Evolutionary conservation across 805 yeast genomes (phyloP).

Genomic region (Candida ponderosae): DNA sequence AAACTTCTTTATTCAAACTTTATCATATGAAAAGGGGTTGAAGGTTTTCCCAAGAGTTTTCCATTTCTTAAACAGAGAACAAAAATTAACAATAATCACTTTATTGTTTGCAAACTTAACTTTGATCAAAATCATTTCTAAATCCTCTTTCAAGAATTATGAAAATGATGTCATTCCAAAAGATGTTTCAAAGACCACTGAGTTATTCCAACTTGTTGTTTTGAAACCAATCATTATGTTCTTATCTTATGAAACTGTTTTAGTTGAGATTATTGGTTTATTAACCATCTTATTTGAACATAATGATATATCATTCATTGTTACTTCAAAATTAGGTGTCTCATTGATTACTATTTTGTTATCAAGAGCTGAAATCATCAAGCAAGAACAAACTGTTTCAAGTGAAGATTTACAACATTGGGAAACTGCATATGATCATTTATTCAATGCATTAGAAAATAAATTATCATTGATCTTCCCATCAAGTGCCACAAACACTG

Average conservation of each 20-base stretch:
- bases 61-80: slow-evolving; percentile 71
- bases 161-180: slow-evolving; percentile 43
- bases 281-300: slow-evolving; percentile 62
- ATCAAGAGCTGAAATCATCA: slow-evolving; percentile 85
- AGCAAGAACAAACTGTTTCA: slow-evolving; percentile 62
- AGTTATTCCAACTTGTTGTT: slow-evolving; percentile 71
- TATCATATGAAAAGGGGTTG: slow-evolving; percentile 81
- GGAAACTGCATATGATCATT: slow-evolving; percentile 73
- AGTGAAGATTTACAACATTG: slow-evolving; percentile 43
- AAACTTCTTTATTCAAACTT: slow-evolving; percentile 75
- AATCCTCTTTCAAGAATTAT: slow-evolving; percentile 72
- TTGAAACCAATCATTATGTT: slow-evolving; percentile 79
- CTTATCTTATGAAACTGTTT: slow-evolving; percentile 67
- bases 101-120: slow-evolving; percentile 75
- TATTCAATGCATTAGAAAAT: slow-evolving; percentile 74
- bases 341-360: slow-evolving; percentile 83
- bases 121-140: slow-evolving; percentile 65
- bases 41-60: slow-evolving; percentile 84
- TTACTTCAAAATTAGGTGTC: slow-evolving; percentile 69
- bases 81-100: slow-evolving; percentile 68
- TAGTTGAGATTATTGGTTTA: slow-evolving; percentile 71
- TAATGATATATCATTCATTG: slow-evolving; percentile 51
- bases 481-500: slow-evolving; percentile 35
- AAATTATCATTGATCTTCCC: slow-evolving; percentile 78
- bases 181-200: slow-evolving; percentile 51